Percentiles rank a stretch among this genome's conserved stretches.
These are phyloP conservation scores for Rhododendron simsii DNA, from an alignment of 148 eudicot genomes.

Conservation along the genomic window DNA sequence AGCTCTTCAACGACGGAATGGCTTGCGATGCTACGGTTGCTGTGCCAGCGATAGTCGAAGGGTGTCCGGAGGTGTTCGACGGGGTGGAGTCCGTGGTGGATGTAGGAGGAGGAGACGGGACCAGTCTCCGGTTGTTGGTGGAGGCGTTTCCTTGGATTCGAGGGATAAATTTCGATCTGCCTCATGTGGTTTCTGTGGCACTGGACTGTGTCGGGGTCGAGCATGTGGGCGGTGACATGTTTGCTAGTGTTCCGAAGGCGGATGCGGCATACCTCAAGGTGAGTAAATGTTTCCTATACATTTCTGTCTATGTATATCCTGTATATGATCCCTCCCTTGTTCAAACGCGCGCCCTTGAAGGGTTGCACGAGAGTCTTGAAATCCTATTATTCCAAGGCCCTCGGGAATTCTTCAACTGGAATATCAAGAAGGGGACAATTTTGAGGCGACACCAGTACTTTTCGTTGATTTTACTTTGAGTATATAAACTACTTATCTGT, in stretches of 20 bases:
- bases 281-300: not conserved
- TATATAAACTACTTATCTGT: not conserved
- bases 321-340: too few species aligned
- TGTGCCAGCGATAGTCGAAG: conserved; percentile 30
- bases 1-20: conserved; percentile 61
- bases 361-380: not conserved
- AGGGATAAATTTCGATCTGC: conserved; percentile 69
- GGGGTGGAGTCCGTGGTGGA: conserved; percentile 54
- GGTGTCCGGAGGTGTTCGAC: conserved; percentile 34
- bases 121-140: conserved; percentile 33
- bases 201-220: conserved; percentile 24
- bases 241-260: conserved; percentile 49
- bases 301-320: too few species aligned
- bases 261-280: conserved; percentile 52
- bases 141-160: conserved; percentile 46
- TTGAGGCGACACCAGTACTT: not conserved
- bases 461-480: not conserved
- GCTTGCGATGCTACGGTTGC: conserved; percentile 45
- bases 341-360: not conserved
- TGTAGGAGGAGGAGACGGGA: conserved; percentile 79
- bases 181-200: conserved; percentile 47
- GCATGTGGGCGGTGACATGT: conserved; percentile 64
- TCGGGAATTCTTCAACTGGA: not conserved
- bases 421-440: too few species aligned
- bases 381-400: not conserved